Percentiles rank a stretch among this genome's conserved stretches.
Conservation (phyloP, 164 flowering plant species). For the Taxillus chinensis region DNA sequence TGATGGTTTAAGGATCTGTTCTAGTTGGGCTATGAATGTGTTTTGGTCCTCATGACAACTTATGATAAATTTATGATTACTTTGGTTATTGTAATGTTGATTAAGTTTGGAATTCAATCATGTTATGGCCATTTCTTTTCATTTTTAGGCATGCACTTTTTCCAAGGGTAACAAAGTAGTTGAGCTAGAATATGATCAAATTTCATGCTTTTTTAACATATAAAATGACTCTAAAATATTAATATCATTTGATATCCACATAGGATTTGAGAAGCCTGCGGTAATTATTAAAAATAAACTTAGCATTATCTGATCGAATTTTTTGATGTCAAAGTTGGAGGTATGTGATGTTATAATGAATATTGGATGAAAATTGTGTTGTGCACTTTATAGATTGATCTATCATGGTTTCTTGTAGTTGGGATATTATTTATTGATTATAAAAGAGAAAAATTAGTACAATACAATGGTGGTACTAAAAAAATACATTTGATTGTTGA, state of each 20-base stretch:
- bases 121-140: no score
- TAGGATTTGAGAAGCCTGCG: slow-evolving; percentile 76
- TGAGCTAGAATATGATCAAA: slow-evolving; percentile 75
- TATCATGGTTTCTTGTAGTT: no score
- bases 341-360: slow-evolving; percentile 22
- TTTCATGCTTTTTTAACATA: not conserved
- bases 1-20: no score
- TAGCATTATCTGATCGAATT: slow-evolving; percentile 88
- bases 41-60: not conserved
- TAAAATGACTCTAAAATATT: not conserved
- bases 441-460: not conserved
- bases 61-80: not conserved
- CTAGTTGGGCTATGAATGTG: no score
- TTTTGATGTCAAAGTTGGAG: slow-evolving; percentile 87
- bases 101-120: no score
- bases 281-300: slow-evolving; percentile 64
- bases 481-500: no score
- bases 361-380: not conserved
- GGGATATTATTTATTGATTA: not conserved
- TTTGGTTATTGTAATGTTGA: no score
- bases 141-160: slow-evolving; percentile 79
- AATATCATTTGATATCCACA: not conserved
- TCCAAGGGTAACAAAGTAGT: slow-evolving; percentile 90
- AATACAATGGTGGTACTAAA: no score
- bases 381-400: no score